Evolutionary conservation across 164 flowering plant species (phyloP), one percentile per base, ranked within the genome.

Genomic region (Dillenia turbinata): DNA sequence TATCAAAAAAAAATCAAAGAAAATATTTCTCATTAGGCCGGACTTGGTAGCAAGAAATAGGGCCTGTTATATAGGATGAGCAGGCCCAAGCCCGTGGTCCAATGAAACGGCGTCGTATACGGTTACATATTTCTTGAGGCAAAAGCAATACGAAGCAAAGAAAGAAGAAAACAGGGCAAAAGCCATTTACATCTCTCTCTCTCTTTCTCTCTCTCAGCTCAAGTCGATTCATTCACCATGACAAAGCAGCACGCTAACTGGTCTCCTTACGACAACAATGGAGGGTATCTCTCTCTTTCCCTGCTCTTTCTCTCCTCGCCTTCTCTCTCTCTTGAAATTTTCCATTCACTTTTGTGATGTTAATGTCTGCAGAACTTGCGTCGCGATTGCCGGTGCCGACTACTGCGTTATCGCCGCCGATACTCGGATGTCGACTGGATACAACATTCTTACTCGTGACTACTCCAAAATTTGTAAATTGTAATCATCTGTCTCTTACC

Each of bases 371-470:
- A 92, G 98, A 72, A 78, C 98, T 8, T 80, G 86, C 61, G 97
- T 93, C 11, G 98, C 97, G 44, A 79, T 93, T 53, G 98, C 98
- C 9, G 98, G 98, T 8, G 70, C 88, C 7, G 86, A 93, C 74
- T 93, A 93, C 78, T 94, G 98, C 54, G 98, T 94, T 7, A 76
- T 94, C 58, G 98, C 98, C 0, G 90, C 98, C 11, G 98, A 93
- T 52, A 93, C 98, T 55, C 84, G 98, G 12, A 84, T 93, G 98
- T 93, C 98, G 6, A 84, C 92, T 15, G 98, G 98, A 49, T 93
- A 93, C 80, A 90, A 54, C 65, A 90, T 93, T 54, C 91, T 90
- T 64, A 85, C 96, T 9, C 88, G 97, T 58, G 98, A 90, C 59
- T 90, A 87, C 80, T 93, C 98, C 79, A 93, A 93, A 73, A 83